Evolutionary conservation across 495 filamentous ascomycete genomes (phyloP).

Genomic region (Hypoxylon trugodes): DNA sequence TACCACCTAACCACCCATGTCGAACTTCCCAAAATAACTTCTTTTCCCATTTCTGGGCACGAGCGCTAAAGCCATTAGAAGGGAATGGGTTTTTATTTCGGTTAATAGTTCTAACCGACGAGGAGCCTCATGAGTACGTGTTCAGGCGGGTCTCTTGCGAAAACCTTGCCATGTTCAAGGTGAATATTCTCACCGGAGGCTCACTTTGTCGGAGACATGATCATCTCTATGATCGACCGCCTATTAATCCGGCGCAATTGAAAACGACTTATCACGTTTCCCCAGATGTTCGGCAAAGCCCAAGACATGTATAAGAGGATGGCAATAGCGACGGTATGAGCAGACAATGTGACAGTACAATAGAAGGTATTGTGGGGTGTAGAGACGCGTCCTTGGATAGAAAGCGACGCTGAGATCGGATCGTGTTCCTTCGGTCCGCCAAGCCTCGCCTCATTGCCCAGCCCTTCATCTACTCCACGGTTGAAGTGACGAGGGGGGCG

Average conservation of each 20-base stretch:
- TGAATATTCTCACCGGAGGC: background rate
- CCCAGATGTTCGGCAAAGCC: slow-evolving; percentile 35
- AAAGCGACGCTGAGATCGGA: slow-evolving; percentile 24
- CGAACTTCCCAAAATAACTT: slow-evolving; percentile 7
- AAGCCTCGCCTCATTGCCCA: slow-evolving; percentile 37
- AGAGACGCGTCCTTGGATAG: slow-evolving; percentile 19
- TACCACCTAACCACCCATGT: slow-evolving; percentile 10
- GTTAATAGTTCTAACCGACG: background rate
- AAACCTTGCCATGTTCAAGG: background rate
- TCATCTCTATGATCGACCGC: slow-evolving; percentile 25
- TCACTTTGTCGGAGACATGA: slow-evolving; percentile 12
- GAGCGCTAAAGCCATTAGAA: background rate
- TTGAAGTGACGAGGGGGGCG: slow-evolving; percentile 27
- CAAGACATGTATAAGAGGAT: slow-evolving; percentile 3
- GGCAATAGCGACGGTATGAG: background rate
- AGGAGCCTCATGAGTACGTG: background rate
- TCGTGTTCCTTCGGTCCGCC: slow-evolving; percentile 31
- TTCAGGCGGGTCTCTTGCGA: slow-evolving; percentile 9
- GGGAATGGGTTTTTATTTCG: background rate
- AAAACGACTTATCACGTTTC: slow-evolving; percentile 36
- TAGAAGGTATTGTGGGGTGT: slow-evolving; percentile 26
- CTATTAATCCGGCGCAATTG: slow-evolving; percentile 18
- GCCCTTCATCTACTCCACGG: slow-evolving; percentile 28
- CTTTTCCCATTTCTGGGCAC: background rate
- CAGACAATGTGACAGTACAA: slow-evolving; percentile 19